Base-by-base conservation (phyloP, 768 basidiomycete genomes). In the Cystobasidium ongulense region DNA sequence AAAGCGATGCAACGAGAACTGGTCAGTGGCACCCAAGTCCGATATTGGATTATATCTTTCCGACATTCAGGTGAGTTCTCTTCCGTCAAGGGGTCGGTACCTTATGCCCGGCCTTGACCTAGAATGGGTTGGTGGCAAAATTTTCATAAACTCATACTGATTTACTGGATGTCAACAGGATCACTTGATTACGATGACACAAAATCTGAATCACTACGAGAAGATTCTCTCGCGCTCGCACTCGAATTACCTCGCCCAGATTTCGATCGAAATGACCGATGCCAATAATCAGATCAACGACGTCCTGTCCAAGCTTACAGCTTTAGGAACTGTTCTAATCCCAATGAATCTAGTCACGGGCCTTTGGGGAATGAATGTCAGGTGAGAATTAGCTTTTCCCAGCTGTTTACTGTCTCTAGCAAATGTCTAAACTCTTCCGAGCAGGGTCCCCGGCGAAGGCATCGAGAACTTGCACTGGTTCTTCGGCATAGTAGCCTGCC, bases 211-310 rank as follows among this genome's bases (percentile, higher is more conserved):
- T 81, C 96, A 98, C 82, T 99, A 98, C 84, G 96, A 99, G 81
- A 99, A 98, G 85, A 98, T 99, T 79, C 85, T 99, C 10, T 98
- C 95, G 2, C 89, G 96, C 46, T 97, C 95, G 46, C 96, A 99
- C 82, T 97, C 94, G 41, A 99, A 99, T 81, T 99, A 99, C 83
- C 88, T 99, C 63, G 96, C 96, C 0, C 96, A 98, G 79, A 99
- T 99, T 78, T 96, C 93, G 52, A 98, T 99, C 82, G 96, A 98
- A 84, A 99, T 98, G 95, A 95, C 92, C 68, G 94, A 97, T 78
- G 96, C 96, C 50, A 99, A 99, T 83, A 99, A 99, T 81, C 93
- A 98, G 83, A 99, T 98, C 84, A 99, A 99, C 82, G 93, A 98
- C 80, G 96, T 99, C 1, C 87, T 98, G 4, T 92, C 91, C 3